These are phyloP conservation scores for Pleurotus salmoneostramineus DNA, from an alignment of 768 basidiomycete genomes.

Conservation along the genomic window DNA sequence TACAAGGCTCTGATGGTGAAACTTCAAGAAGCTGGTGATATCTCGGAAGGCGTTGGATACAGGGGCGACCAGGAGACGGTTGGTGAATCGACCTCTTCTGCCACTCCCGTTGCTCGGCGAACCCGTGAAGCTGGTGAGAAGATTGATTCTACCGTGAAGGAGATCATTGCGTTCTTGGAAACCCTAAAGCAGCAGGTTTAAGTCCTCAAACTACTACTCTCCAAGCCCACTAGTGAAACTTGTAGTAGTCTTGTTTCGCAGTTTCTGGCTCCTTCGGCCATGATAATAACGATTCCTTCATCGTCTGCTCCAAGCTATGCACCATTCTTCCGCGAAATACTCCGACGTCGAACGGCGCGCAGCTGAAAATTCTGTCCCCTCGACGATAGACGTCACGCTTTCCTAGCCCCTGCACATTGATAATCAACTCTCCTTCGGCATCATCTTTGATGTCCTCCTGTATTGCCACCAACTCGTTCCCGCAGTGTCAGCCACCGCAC, in stretches of 20 bases:
- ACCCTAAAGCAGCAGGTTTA: constrained; percentile 23
- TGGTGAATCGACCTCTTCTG: neutral
- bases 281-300: too few relatives aligned
- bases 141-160: constrained; percentile 39
- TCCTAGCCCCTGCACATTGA: too few relatives aligned
- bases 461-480: too few relatives aligned
- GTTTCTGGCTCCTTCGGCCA: too few relatives aligned
- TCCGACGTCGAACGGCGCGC: too few relatives aligned
- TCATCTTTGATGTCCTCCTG: too few relatives aligned
- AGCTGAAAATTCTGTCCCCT: too few relatives aligned
- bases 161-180: constrained; percentile 55
- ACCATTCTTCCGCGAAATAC: too few relatives aligned
- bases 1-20: constrained; percentile 20
- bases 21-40: constrained; percentile 10
- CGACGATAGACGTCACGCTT: too few relatives aligned
- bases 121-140: constrained; percentile 19
- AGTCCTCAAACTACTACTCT: neutral
- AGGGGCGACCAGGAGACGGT: neutral
- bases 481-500: too few relatives aligned
- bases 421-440: too few relatives aligned
- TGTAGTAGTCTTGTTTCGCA: neutral
- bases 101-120: constrained; percentile 5
- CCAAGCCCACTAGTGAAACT: neutral
- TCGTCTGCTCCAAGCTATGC: too few relatives aligned
- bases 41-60: constrained; percentile 12